phyloP scores from a whole-genome alignment of 176 grass and related monocot species.

The maize (Zea mays) region DNA sequence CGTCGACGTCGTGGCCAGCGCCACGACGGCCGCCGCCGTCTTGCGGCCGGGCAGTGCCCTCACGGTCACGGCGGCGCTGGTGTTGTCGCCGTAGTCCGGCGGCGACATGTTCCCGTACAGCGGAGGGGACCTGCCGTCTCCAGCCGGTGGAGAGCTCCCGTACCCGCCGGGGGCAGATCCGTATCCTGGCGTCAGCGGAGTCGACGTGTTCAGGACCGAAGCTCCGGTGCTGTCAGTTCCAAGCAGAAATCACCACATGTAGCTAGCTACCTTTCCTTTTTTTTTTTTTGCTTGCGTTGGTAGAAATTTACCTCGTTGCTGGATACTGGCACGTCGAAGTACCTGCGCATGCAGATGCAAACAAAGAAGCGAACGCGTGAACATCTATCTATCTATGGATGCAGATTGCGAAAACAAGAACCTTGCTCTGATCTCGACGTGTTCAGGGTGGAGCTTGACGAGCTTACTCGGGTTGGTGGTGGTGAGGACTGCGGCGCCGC shows the following conservation, averaged over 20 bases:
- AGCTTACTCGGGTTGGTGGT: constrained; percentile 70
- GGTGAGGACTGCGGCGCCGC: constrained; percentile 61
- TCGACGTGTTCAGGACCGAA: constrained; percentile 66
- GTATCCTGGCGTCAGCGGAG: constrained; percentile 33
- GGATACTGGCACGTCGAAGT: constrained; percentile 55
- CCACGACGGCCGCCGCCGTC: background rate
- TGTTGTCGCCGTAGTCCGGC: constrained; percentile 43
- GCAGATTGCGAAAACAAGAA: background rate
- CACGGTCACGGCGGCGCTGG: constrained; percentile 33
- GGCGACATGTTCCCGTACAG: constrained; percentile 49
- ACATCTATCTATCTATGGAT: background rate
- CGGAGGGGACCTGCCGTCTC: constrained; percentile 34
- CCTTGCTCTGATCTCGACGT: background rate
- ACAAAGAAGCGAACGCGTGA: background rate
- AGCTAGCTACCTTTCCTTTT: background rate
- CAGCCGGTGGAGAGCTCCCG: constrained; percentile 35
- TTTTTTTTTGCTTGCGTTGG: background rate
- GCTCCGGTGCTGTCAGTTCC: constrained; percentile 56
- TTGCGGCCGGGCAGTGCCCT: background rate
- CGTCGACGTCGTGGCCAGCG: constrained; percentile 1
- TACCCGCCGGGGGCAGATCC: constrained; percentile 2
- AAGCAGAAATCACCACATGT: background rate
- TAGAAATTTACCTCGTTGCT: constrained; percentile 59
- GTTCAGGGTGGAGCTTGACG: too few species aligned
- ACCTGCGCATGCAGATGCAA: constrained; percentile 35